phyloP scores from a whole-genome alignment of 2,329 filamentous ascomycete genomes.

The Zymoseptoria pseudotritici region DNA sequence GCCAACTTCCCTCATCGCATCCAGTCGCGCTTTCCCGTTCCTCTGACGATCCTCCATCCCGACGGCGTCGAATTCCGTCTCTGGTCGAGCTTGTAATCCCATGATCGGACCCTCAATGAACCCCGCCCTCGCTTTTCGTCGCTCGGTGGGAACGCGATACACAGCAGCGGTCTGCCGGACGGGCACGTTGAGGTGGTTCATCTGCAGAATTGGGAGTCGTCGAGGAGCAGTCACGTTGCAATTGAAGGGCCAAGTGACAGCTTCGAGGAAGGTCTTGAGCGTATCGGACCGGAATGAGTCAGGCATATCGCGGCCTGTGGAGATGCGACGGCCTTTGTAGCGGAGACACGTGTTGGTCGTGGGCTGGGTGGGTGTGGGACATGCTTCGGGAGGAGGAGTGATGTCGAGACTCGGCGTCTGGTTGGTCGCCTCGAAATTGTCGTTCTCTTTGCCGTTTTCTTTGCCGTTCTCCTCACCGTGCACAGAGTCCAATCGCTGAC shows the following conservation, averaged over 20 bases:
- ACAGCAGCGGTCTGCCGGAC: constrained; percentile 50
- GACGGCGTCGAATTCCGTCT: constrained; percentile 42
- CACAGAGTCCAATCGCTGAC: constrained; percentile 16
- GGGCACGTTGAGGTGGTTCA: constrained; percentile 43
- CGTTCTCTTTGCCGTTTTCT: background rate
- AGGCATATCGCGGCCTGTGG: constrained; percentile 52
- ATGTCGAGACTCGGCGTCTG: background rate
- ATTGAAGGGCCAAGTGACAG: constrained; percentile 51
- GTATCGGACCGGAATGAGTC: constrained; percentile 50
- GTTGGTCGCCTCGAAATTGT: background rate
- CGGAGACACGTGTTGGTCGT: constrained; percentile 1
- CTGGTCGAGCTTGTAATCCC: constrained; percentile 47
- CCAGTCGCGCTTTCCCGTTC: constrained; percentile 34
- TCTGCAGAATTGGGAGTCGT: constrained; percentile 38
- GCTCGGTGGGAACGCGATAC: constrained; percentile 47
- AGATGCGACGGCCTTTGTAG: constrained; percentile 54
- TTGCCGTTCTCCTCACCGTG: background rate
- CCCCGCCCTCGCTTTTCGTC: constrained; percentile 45
- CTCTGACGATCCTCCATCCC: constrained; percentile 19
- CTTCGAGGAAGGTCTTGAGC: constrained; percentile 50
- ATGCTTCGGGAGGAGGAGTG: constrained; percentile 1
- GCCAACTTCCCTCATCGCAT: constrained; percentile 51
- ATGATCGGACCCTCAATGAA: constrained; percentile 53
- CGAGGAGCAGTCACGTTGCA: constrained; percentile 44
- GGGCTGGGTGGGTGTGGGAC: background rate